Evolutionary conservation across 2,329 filamentous ascomycete genomes (phyloP).

Genomic region (Nectriaceae sp.): DNA sequence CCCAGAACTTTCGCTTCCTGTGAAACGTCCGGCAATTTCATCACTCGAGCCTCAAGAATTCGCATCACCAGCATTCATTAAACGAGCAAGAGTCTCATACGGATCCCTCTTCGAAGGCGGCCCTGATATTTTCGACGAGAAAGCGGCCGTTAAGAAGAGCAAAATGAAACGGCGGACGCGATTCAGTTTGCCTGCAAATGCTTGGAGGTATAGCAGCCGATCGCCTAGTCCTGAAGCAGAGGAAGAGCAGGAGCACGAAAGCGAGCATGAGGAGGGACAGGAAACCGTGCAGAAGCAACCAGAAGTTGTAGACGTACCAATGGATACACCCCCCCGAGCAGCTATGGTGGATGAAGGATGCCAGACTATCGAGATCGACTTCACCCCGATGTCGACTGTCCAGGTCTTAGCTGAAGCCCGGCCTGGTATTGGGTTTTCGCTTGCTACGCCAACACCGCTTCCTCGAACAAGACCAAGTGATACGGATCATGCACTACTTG

Average conservation of each 20-base stretch:
- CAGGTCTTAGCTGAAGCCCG: constrained; percentile 31
- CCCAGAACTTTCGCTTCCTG: constrained; percentile 23
- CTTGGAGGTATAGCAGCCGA: constrained; percentile 75
- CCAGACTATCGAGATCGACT: constrained; percentile 34
- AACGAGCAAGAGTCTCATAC: constrained; percentile 68
- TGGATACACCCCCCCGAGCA: constrained; percentile 22
- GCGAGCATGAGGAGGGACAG: constrained; percentile 5
- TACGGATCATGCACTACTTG: constrained; percentile 6
- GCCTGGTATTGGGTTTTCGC: constrained; percentile 24
- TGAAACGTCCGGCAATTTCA: constrained; percentile 37
- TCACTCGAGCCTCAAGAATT: constrained; percentile 55
- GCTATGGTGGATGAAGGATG: constrained; percentile 39
- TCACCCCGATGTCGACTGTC: constrained; percentile 29
- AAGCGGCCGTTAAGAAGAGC: constrained; percentile 36
- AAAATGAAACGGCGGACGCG: constrained; percentile 65
- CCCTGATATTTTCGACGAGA: constrained; percentile 71
- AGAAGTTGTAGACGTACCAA: constrained; percentile 12
- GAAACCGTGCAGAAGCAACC: constrained; percentile 2
- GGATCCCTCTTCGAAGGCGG: constrained; percentile 65
- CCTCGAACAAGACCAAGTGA: constrained; percentile 21
- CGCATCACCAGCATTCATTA: constrained; percentile 79
- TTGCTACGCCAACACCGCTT: constrained; percentile 24
- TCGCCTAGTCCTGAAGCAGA: constrained; percentile 69
- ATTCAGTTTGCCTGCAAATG: constrained; percentile 64
- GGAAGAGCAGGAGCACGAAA: constrained; percentile 25